Percentiles rank a stretch among this genome's conserved stretches.
Evolutionary conservation across 2,329 filamentous ascomycete genomes (phyloP).

Genomic region (Exophiala oligosperma): DNA sequence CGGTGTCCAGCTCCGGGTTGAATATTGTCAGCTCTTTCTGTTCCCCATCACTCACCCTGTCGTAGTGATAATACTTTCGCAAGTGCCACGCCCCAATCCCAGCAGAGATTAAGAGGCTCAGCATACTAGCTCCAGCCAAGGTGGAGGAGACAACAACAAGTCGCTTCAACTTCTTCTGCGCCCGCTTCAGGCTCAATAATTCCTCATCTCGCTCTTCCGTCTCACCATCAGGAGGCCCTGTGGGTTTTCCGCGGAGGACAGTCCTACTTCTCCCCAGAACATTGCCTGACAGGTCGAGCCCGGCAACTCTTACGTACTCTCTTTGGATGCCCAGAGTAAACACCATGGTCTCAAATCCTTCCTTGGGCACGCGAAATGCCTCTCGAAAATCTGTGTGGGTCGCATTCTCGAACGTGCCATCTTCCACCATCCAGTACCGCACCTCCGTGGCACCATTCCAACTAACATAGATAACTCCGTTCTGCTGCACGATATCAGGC

Average conservation of each 20-base stretch:
- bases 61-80: too few relatives aligned
- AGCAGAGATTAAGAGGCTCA: too few relatives aligned
- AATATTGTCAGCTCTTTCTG: too few relatives aligned
- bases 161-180: too few relatives aligned
- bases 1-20: too few relatives aligned
- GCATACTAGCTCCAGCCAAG: too few relatives aligned
- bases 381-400: background rate
- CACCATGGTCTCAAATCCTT: conserved; percentile 9
- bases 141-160: too few relatives aligned
- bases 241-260: background rate
- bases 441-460: conserved; percentile 50
- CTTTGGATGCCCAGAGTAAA: background rate
- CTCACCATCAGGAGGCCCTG: too few relatives aligned
- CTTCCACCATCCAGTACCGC: conserved; percentile 11
- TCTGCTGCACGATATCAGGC: conserved; percentile 37
- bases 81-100: too few relatives aligned
- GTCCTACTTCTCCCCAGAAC: background rate
- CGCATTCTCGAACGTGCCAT: background rate
- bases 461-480: conserved; percentile 37
- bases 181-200: too few relatives aligned
- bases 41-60: too few relatives aligned
- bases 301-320: conserved; percentile 19
- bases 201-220: too few relatives aligned
- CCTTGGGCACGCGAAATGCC: conserved; percentile 5
- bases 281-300: conserved; percentile 1